Evolutionary conservation across 805 yeast species (phyloP).

Genomic region (Ogataea pignaliae): DNA sequence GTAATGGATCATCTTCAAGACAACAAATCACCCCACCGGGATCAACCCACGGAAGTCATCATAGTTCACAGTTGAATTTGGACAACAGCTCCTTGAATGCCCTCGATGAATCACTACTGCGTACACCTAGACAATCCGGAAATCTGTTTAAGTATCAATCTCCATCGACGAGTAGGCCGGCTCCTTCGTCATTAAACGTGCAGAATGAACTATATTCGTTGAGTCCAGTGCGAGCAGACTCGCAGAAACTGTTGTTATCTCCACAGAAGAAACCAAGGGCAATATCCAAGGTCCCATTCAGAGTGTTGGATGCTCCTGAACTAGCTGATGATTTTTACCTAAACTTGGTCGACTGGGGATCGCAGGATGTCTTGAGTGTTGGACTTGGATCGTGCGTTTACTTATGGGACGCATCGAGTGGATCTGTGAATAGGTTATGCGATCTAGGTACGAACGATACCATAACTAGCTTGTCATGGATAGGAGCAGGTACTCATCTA

Average conservation of each 20-base stretch:
- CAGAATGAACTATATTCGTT: conserved; percentile 74
- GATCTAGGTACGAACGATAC: conserved; percentile 61
- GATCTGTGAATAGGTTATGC: conserved; percentile 76
- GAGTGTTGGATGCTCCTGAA: conserved; percentile 95
- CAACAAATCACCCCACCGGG: conserved; percentile 27
- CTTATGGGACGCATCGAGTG: conserved; percentile 84
- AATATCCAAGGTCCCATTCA: conserved; percentile 81
- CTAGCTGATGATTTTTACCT: conserved; percentile 90
- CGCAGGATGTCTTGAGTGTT: conserved; percentile 82
- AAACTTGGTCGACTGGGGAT: conserved; percentile 93
- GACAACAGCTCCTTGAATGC: conserved; percentile 6
- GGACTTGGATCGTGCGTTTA: conserved; percentile 87
- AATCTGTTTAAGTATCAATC: conserved; percentile 74
- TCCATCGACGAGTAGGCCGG: conserved; percentile 59
- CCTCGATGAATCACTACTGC: conserved; percentile 18
- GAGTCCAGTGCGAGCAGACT: conserved; percentile 86
- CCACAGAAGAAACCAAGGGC: conserved; percentile 78
- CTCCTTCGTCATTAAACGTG: conserved; percentile 53
- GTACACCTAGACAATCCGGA: conserved; percentile 36
- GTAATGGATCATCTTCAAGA: conserved; percentile 11
- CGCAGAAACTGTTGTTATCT: conserved; percentile 71
- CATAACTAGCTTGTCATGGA: conserved; percentile 87
- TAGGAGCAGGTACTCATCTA: conserved; percentile 88
- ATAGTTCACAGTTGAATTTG: conserved; percentile 14
- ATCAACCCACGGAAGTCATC: conserved; percentile 14